Base-by-base conservation (phyloP, 1,284 basidiomycete genomes). In the Sporisorium graminicola region DNA sequence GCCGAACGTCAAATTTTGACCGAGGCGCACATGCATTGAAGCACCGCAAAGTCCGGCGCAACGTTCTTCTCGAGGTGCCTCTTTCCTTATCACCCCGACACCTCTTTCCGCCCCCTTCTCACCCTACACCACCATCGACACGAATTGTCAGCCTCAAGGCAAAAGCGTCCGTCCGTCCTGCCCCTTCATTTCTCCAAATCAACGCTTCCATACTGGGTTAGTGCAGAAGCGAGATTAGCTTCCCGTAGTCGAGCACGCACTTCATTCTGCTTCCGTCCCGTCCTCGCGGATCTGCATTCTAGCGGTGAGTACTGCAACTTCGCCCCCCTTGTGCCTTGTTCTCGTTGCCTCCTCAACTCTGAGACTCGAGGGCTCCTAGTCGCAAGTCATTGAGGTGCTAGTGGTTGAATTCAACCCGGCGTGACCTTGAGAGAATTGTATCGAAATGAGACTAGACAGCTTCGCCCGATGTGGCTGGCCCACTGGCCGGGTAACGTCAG, bases 1-100 rank as follows among this genome's bases (percentile, higher is more conserved):
- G 49, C 49, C 49, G 49, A 50, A 33, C 13, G 29, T 50, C 49
- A 31, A 50, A 50, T 29, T n/a, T 18, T 18, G n/a, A 18, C n/a
- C 37, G 37, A 40, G 16, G 37, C 16, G 27, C n/a, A 50, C 27
- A 31, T 31, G 49, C 49, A 50, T n/a, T 50, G 5, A 18, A 31
- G 29, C 13, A 14, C 49, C 49, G 27, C 49, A n/a, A 31, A 20
- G 49, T n/a, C 3, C 49, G 27, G 27, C 49, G 49, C n/a, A 43
- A 20, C 40, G 18, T 43, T 9, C 40, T 20, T n/a, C 16, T 49
- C 26, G n/a, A 29, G 27, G 10, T 31, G 26, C 27, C 13, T 49
- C 26, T 49, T 18, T 24, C 46, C 27, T 18, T 31, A n/a, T 20
- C 22, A 12, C 26, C 29, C 16, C 26, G 6, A 26, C 26, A 31